Evolutionary conservation across 2,329 filamentous ascomycete genomes (phyloP), one percentile per base, ranked within the genome.

Genomic region (Claviceps digitariae): DNA sequence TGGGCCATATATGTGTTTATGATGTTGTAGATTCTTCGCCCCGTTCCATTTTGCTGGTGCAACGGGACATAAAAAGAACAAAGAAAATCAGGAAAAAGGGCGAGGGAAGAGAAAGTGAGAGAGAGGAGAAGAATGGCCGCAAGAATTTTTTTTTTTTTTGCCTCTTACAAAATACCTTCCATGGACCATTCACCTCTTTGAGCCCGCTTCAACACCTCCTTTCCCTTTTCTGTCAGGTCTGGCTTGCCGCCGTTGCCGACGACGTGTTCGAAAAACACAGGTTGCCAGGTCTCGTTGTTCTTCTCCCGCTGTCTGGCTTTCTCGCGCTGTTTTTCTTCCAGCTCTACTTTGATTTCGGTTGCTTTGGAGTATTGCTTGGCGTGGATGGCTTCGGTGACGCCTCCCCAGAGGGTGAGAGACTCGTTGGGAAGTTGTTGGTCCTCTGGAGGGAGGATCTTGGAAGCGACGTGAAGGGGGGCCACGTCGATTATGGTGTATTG

Each of bases 261-360:
- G 52, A 72, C 69, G 62, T 79, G 75, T 60, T 73, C 82, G 69
- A 98, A 98, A 71, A 95, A 98, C 45, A 89, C 77, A n/a, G 93
- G 93, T 59, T 83, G 75, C 83, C 87, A 98, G 36, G 81, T 78
- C 55, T 79, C 77, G 13, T 82, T 79, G 15, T 77, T 77, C 46
- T 77, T 76, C 64, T 91, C 86, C 45, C 93, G 78, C 64, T 91
- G 82, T 25, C 88, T 82, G 1, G 88, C 90, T 70, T 88, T 91
- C 62, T 87, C 80, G 34, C 93, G 78, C 71, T 98, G 93, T 45
- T 77, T 76, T 67, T 98, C 93, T 68, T 98, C 93, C 12, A 98
- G 80, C 62, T 95, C 89, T 56, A 89, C 82, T 73, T 98, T 98
- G 57, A 93, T 73, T 21, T 79, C 81, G 23, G 93, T 98, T 8